A percentile compares a stretch with the other conserved stretches of the same genome.
Evolutionary conservation across 495 filamentous ascomycete species (phyloP).

Genomic region (Penicillium lividum): DNA sequence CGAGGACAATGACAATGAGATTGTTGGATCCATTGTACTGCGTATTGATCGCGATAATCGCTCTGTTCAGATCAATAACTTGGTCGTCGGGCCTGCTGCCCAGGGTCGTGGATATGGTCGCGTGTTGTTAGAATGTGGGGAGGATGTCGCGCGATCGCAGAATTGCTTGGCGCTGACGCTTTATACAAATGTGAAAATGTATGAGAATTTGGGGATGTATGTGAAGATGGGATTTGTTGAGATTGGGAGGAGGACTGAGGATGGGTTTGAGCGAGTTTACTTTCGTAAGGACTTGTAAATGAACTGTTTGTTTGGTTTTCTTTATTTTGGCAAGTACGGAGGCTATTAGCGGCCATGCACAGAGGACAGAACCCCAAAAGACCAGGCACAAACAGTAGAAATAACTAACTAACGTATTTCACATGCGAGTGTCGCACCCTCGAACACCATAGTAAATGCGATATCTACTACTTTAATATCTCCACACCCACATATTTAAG

Average conservation of each 20-base stretch:
- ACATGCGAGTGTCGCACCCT: no score
- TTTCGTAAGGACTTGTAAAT: slow-evolving; percentile 19
- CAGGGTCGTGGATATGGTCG: slow-evolving; percentile 38
- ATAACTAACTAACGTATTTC: no score
- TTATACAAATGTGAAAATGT: slow-evolving; percentile 42
- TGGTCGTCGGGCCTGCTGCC: slow-evolving; percentile 31
- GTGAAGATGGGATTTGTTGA: slow-evolving; percentile 36
- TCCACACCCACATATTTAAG: no score
- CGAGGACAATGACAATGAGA: not conserved
- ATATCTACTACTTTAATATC: no score
- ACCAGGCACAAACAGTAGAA: no score
- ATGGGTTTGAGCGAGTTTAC: slow-evolving; percentile 37
- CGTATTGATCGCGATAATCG: slow-evolving; percentile 1
- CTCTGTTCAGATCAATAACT: slow-evolving; percentile 29
- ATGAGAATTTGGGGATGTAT: slow-evolving; percentile 38
- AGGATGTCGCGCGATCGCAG: slow-evolving; percentile 11
- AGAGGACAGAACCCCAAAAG: no score
- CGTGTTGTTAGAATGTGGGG: slow-evolving; percentile 25
- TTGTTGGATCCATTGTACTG: slow-evolving; percentile 22
- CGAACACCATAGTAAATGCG: no score
- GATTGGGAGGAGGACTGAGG: slow-evolving; percentile 26
- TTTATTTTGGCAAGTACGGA: no score
- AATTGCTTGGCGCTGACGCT: slow-evolving; percentile 20
- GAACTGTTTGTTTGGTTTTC: not conserved
- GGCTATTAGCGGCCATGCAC: no score